phyloP scores from a whole-genome alignment of 2,329 filamentous ascomycete species.

The Chrysoporthe austroafricana region DNA sequence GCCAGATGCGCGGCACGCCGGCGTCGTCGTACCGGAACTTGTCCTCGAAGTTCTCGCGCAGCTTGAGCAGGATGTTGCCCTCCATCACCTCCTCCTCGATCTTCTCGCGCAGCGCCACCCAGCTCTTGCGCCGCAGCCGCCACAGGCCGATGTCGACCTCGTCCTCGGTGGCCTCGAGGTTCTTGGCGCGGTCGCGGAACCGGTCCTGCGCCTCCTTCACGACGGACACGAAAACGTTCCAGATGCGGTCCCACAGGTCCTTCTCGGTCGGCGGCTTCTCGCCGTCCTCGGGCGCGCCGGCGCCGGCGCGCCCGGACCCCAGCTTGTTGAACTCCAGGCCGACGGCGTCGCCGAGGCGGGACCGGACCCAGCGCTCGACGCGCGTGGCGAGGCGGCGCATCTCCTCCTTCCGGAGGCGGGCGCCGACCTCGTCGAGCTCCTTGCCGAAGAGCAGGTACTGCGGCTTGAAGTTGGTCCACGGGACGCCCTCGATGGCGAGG shows the following conservation, averaged over 20 bases:
- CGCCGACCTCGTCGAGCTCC: slow-evolving; percentile 87
- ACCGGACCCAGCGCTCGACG: slow-evolving; percentile 92
- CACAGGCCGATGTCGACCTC: slow-evolving; percentile 93
- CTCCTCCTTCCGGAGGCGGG: slow-evolving; percentile 86
- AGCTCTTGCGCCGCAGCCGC: slow-evolving; percentile 91
- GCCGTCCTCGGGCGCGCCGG: slow-evolving; percentile 77
- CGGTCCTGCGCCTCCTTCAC: slow-evolving; percentile 83
- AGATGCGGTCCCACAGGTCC: slow-evolving; percentile 94
- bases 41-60: slow-evolving; percentile 98
- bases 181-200: slow-evolving; percentile 86
- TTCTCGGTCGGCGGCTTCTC: slow-evolving; percentile 76
- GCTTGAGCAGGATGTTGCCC: slow-evolving; percentile 91
- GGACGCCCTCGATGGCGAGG: slow-evolving; percentile 75
- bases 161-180: slow-evolving; percentile 88
- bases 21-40: slow-evolving; percentile 98
- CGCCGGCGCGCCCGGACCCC: slow-evolving; percentile 82
- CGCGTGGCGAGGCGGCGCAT: slow-evolving; percentile 90
- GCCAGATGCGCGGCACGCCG: slow-evolving; percentile 95
- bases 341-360: slow-evolving; percentile 82
- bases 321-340: slow-evolving; percentile 96
- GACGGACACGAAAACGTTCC: slow-evolving; percentile 80
- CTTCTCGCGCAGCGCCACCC: slow-evolving; percentile 85
- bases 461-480: slow-evolving; percentile 86
- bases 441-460: slow-evolving; percentile 82
- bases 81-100: slow-evolving; percentile 98